phyloP scores from a whole-genome alignment of 306 rosid species.

The Corylus americana region DNA sequence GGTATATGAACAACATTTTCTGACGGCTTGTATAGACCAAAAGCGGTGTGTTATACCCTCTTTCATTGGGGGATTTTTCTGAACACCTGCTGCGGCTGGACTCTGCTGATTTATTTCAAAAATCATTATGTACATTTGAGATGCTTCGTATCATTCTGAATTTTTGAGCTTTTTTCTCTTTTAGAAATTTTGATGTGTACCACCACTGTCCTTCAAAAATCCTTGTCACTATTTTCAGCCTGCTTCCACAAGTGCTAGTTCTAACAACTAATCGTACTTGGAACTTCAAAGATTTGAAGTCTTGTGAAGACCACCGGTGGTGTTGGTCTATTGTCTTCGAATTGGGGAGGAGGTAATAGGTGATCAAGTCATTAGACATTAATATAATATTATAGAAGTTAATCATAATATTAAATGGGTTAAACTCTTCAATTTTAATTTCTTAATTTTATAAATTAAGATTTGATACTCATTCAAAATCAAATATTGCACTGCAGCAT shows the following conservation, averaged over 20 bases:
- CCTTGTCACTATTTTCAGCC: background rate
- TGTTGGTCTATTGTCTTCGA: too few species aligned
- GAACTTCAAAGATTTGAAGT: background rate
- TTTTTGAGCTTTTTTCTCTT: conserved; percentile 15
- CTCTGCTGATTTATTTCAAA: conserved; percentile 30
- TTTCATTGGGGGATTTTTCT: conserved; percentile 35
- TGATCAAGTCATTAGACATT: too few species aligned
- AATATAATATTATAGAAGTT: too few species aligned
- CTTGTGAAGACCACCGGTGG: background rate
- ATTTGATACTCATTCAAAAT: too few species aligned
- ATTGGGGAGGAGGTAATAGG: too few species aligned
- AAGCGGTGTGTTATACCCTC: conserved; percentile 16
- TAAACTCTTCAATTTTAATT: too few species aligned
- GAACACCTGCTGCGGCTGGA: conserved; percentile 1
- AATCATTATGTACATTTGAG: conserved; percentile 17
- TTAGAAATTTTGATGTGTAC: background rate
- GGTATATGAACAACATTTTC: conserved; percentile 34
- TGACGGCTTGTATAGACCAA: conserved; percentile 30
- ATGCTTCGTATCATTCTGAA: conserved; percentile 11
- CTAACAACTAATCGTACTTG: background rate
- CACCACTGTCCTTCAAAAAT: background rate
- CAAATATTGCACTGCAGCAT: too few species aligned
- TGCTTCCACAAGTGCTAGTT: background rate
- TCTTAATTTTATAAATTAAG: too few species aligned
- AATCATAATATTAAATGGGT: too few species aligned